phyloP scores from a whole-genome alignment of 164 flowering plant species.

The Berberis thunbergii region DNA sequence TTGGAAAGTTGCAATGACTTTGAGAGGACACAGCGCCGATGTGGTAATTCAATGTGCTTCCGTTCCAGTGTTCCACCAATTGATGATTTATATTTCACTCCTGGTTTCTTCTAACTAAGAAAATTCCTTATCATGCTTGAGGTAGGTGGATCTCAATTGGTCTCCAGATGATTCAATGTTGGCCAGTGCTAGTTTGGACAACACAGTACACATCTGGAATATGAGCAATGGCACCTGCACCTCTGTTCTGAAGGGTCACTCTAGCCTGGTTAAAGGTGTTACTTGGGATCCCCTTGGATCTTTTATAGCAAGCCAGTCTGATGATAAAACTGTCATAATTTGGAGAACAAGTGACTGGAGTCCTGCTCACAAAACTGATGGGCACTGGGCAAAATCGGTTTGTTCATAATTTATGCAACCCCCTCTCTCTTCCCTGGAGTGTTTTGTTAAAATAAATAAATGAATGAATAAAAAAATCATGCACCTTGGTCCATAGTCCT shows the following conservation, averaged over 20 bases:
- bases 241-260: conserved; percentile 95
- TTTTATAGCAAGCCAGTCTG: conserved; percentile 97
- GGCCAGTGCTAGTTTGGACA: conserved; percentile 97
- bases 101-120: conserved; percentile 23
- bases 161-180: conserved; percentile 94
- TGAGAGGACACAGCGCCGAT: conserved; percentile 98
- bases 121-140: conserved; percentile 45
- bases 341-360: conserved; percentile 99
- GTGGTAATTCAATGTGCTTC: conserved; percentile 59
- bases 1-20: conserved; percentile 92
- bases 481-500: too few species aligned
- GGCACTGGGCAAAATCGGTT: conserved; percentile 99
- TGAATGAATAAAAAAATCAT: too few species aligned
- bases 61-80: not conserved
- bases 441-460: too few species aligned
- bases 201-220: conserved; percentile 94
- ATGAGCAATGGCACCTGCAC: conserved; percentile 90
- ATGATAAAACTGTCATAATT: conserved; percentile 95
- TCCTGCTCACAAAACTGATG: conserved; percentile 92
- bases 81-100: not conserved
- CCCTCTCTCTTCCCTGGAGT: not conserved
- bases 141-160: conserved; percentile 99
- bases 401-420: conserved; percentile 7
- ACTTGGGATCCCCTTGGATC: conserved; percentile 99
- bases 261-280: conserved; percentile 97